Evolutionary conservation across 1,284 basidiomycete genomes (phyloP).

Genomic region (Cutaneotrichosporon arboriforme): DNA sequence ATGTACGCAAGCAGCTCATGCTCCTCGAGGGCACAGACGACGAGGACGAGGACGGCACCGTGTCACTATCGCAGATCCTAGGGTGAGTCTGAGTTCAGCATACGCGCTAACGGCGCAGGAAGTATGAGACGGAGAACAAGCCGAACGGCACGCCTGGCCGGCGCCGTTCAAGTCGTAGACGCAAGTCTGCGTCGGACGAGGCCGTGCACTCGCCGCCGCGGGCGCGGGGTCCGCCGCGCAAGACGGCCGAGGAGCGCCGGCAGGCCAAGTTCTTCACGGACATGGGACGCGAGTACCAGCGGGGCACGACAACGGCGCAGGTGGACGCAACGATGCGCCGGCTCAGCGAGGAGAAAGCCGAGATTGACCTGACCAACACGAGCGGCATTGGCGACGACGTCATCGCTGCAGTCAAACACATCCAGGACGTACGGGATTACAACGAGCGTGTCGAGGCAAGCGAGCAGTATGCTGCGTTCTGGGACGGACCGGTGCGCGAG

Average conservation of each 20-base stretch:
- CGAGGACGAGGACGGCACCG: constrained; percentile 3
- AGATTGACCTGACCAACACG: not conserved
- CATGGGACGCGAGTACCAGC: not conserved
- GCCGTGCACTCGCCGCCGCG: not conserved
- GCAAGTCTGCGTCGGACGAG: not conserved
- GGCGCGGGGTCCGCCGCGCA: too few relatives aligned
- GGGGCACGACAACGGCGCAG: not conserved
- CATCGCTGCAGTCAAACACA: not conserved
- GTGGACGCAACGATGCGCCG: not conserved
- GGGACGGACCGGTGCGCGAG: not conserved
- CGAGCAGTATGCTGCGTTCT: not conserved
- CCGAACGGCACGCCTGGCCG: not conserved
- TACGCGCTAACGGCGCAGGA: not conserved
- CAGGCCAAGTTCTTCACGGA: not conserved
- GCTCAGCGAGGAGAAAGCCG: not conserved
- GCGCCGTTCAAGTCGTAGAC: not conserved
- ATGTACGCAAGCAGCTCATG: not conserved
- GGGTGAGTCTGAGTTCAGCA: not conserved
- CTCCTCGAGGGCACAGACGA: not conserved
- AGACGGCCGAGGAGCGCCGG: too few relatives aligned
- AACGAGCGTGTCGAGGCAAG: constrained; percentile 1
- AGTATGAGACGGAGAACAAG: not conserved
- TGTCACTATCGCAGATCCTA: not conserved
- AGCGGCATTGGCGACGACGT: not conserved
- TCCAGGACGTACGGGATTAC: not conserved